Conservation (phyloP, 305 asterid genomes). For the Rubia tinctorum region DNA sequence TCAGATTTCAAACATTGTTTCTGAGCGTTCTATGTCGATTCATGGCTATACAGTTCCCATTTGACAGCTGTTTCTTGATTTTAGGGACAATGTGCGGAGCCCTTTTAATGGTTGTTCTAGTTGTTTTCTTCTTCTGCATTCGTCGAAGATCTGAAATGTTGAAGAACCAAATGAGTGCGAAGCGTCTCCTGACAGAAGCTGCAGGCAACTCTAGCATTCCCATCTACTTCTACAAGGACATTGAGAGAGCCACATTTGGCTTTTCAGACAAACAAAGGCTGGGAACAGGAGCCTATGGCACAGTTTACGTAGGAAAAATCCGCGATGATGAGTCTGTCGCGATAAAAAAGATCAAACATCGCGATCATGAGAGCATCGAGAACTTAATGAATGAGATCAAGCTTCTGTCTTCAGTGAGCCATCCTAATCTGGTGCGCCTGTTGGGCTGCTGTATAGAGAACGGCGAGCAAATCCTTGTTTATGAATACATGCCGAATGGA, state of each 20-base stretch:
- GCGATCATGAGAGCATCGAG: constrained; percentile 64
- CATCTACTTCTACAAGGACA: constrained; percentile 67
- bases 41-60: background rate
- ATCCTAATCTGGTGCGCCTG: constrained; percentile 86
- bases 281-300: constrained; percentile 97
- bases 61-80: constrained; percentile 4
- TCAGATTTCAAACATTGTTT: background rate
- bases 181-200: constrained; percentile 67
- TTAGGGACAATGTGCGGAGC: constrained; percentile 79
- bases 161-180: constrained; percentile 50
- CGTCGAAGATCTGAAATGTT: constrained; percentile 41
- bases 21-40: background rate
- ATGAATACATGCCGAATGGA: constrained; percentile 90
- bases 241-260: constrained; percentile 73
- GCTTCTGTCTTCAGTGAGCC: constrained; percentile 91
- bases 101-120: constrained; percentile 31
- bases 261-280: constrained; percentile 75
- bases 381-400: constrained; percentile 97
- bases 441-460: constrained; percentile 90
- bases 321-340: constrained; percentile 78
- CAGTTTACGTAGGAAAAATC: constrained; percentile 89
- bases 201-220: constrained; percentile 71
- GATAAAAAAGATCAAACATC: constrained; percentile 66
- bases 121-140: constrained; percentile 44
- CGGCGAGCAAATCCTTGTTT: constrained; percentile 89